Evolutionary conservation across 148 eudicot species (phyloP).

Genomic region (Drosera capensis): DNA sequence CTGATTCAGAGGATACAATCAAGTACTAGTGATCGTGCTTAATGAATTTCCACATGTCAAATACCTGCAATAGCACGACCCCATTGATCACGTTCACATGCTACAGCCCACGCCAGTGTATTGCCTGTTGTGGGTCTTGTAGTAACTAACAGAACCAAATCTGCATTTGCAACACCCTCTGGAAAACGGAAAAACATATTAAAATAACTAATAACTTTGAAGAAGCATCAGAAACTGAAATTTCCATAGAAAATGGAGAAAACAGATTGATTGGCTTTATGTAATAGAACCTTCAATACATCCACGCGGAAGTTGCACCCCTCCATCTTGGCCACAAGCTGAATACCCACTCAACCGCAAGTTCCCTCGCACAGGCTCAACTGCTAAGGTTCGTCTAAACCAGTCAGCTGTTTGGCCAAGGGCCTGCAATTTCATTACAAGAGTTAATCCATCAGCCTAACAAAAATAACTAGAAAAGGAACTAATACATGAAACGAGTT

Average conservation of each 20-base stretch:
- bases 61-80: slow-evolving; percentile 99
- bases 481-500: too few relatives aligned
- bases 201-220: neutral
- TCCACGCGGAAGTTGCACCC: slow-evolving; percentile 89
- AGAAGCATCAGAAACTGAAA: neutral
- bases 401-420: slow-evolving; percentile 90
- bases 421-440: slow-evolving; percentile 38
- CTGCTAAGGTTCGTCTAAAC: slow-evolving; percentile 85
- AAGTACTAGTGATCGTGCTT: neutral
- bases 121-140: slow-evolving; percentile 97
- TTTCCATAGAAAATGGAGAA: neutral
- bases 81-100: slow-evolving; percentile 99
- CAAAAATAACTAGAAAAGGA: neutral
- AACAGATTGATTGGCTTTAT: neutral
- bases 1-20: neutral
- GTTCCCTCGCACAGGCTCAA: slow-evolving; percentile 89
- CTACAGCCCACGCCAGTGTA: slow-evolving; percentile 99
- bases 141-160: slow-evolving; percentile 88
- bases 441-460: slow-evolving; percentile 1
- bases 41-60: slow-evolving; percentile 3
- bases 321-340: slow-evolving; percentile 99
- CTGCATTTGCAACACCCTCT: slow-evolving; percentile 92
- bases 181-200: slow-evolving; percentile 9
- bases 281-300: slow-evolving; percentile 68
- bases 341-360: slow-evolving; percentile 96